These are phyloP conservation scores for Euphrasia confusa DNA, from an alignment of 257 asterid genomes.

Conservation along the genomic window DNA sequence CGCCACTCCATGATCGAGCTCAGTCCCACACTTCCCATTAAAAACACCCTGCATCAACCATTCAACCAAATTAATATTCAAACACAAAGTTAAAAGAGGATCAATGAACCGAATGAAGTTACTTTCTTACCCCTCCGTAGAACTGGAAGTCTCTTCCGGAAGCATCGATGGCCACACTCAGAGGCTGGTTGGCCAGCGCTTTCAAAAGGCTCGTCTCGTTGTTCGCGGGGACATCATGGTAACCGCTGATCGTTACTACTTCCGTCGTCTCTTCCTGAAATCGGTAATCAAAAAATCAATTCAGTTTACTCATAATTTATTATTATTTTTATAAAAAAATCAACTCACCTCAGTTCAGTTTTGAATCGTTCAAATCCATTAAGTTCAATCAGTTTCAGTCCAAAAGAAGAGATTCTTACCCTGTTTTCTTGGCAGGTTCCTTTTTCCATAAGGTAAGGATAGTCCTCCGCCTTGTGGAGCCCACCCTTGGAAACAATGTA, in stretches of 20 bases:
- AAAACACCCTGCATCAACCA: slow-evolving; percentile 44
- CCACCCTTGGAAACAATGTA: background rate
- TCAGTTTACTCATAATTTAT: too few relatives aligned
- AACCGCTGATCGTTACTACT: background rate
- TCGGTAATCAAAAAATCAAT: too few relatives aligned
- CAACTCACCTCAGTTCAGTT: too few relatives aligned
- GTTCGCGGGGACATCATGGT: background rate
- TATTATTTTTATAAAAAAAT: too few relatives aligned
- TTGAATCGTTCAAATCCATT: too few relatives aligned
- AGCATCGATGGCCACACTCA: slow-evolving; percentile 6
- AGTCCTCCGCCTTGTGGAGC: background rate
- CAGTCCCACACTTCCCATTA: slow-evolving; percentile 60
- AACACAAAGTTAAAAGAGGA: too few relatives aligned
- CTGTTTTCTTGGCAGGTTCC: background rate
- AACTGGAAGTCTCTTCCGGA: background rate
- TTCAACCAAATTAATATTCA: background rate
- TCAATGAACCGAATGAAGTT: too few relatives aligned
- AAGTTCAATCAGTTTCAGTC: too few relatives aligned
- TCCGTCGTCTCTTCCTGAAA: background rate
- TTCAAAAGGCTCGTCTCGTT: background rate
- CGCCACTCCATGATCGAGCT: slow-evolving; percentile 53
- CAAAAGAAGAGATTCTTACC: background rate
- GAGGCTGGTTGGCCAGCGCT: slow-evolving; percentile 1
- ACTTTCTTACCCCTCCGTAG: background rate
- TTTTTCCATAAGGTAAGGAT: background rate